A percentile compares a stretch with the other conserved stretches of the same genome.
phyloP scores from a whole-genome alignment of 1,284 basidiomycete species.

The Ganoderma leucocontextum region DNA sequence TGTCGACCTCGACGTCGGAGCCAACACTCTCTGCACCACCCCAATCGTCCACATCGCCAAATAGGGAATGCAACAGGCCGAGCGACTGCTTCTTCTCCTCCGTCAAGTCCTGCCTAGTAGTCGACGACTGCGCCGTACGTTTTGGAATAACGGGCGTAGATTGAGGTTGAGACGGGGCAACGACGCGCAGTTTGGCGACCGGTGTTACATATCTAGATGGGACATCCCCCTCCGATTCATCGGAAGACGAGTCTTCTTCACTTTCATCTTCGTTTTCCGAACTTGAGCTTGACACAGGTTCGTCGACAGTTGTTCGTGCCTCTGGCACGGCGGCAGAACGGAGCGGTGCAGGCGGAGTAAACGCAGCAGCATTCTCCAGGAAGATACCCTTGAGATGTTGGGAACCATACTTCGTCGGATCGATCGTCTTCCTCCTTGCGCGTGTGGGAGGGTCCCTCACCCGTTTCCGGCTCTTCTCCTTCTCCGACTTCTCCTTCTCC shows the following conservation, averaged over 20 bases:
- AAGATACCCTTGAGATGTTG: slow-evolving; percentile 71
- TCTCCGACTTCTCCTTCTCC: slow-evolving; percentile 28
- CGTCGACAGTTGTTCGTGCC: neutral
- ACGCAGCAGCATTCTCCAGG: slow-evolving; percentile 51
- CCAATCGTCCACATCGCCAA: slow-evolving; percentile 59
- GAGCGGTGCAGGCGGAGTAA: slow-evolving; percentile 7
- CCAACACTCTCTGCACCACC: slow-evolving; percentile 60
- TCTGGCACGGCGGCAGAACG: neutral
- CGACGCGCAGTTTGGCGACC: slow-evolving; percentile 7
- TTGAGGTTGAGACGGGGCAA: slow-evolving; percentile 12
- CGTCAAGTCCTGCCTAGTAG: slow-evolving; percentile 43
- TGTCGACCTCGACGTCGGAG: slow-evolving; percentile 58
- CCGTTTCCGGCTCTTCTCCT: slow-evolving; percentile 36
- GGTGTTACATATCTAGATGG: neutral
- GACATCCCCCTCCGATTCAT: slow-evolving; percentile 1
- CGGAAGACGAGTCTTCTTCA: slow-evolving; percentile 11
- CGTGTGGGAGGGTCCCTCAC: slow-evolving; percentile 48
- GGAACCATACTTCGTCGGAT: slow-evolving; percentile 73
- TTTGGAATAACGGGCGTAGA: neutral
- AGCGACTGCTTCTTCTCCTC: slow-evolving; percentile 58
- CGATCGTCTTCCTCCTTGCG: slow-evolving; percentile 64
- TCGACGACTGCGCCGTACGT: neutral
- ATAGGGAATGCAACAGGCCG: slow-evolving; percentile 59
- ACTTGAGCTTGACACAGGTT: slow-evolving; percentile 7
- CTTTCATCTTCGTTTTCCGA: slow-evolving; percentile 17